Evolutionary conservation across 2,329 filamentous ascomycete species (phyloP).

Genomic region (Knufia fluminis): DNA sequence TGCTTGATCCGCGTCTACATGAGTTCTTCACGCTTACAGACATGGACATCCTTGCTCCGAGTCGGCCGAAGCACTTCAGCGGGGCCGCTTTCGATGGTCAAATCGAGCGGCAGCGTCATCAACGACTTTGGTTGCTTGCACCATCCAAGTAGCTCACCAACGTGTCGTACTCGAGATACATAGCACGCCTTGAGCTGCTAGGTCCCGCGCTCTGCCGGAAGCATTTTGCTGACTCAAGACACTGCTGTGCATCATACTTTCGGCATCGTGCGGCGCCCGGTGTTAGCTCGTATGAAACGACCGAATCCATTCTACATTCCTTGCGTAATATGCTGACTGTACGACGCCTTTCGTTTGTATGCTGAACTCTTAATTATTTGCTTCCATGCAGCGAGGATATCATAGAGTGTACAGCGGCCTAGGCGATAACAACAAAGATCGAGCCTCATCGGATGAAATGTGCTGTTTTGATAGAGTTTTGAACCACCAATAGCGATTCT

Average conservation of each 20-base stretch:
- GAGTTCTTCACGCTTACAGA: too few species aligned
- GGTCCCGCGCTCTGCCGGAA: background rate
- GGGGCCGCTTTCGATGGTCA: too few species aligned
- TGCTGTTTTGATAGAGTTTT: background rate
- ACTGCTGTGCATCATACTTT: too few species aligned
- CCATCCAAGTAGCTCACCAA: too few species aligned
- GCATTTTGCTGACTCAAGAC: background rate
- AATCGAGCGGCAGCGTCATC: background rate
- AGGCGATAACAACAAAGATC: too few species aligned
- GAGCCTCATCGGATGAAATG: too few species aligned
- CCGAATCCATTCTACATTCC: background rate
- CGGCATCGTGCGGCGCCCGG: too few species aligned
- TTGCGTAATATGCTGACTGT: constrained; percentile 5
- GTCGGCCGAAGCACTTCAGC: too few species aligned
- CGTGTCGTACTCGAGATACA: too few species aligned
- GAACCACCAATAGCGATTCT: background rate
- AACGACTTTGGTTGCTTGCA: background rate
- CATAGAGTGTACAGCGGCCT: background rate
- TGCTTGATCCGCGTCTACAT: too few species aligned
- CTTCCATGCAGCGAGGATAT: too few species aligned
- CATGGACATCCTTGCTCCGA: too few species aligned
- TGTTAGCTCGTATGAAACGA: background rate
- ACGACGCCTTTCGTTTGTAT: background rate
- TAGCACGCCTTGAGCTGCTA: background rate
- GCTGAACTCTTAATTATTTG: background rate